Base-by-base conservation (phyloP, 1,139 yeast genomes). In the Hansenula sp. region DNA sequence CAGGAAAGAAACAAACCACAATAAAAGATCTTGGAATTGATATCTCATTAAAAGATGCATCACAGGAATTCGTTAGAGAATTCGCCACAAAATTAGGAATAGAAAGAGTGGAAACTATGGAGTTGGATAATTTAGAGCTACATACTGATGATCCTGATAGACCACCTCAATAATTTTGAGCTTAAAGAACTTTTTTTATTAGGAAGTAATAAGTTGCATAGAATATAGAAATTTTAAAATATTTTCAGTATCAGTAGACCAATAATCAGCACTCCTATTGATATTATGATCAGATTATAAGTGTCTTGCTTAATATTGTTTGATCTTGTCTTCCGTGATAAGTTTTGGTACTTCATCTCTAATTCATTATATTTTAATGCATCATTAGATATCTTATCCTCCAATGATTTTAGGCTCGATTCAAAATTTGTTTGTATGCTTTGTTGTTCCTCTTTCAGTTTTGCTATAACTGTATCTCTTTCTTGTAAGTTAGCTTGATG, bases 1-100 rank as follows among this genome's bases (percentile, higher is more conserved):
- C 84, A 0, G 77, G 75, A 11, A 75, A 75, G 26, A 50, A 53
- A 19, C 79, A 83, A 33, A 81, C 86, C 0, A 73, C 78, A 1
- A 64, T 79, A 46, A 38, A 45, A 2, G 54, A 59, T 41, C 55
- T 68, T 54, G 9, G 54, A 53, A 47, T 43, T 38, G 38, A 44
- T 18, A 21, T 33, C 6, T 14, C 29, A 4, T 6, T 33, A 42
- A 27, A 48, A 41, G 34, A 51, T 3, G 38, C 44, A 8, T 41
- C 45, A 3, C 40, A 47, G 34, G 72, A 70, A 4, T 73, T 79
- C 3, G 82, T 80, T 1, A 59, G 61, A 14, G 64, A 65, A 37
- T 78, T 77, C 49, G 81, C 78, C 0, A 66, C 64, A 41, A 53
- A 64, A 13, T 59, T 80, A 41, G 73, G 73, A 11, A 69, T 78